phyloP scores from a whole-genome alignment of 495 filamentous ascomycete species.

The Lasiosphaeria hispida region DNA sequence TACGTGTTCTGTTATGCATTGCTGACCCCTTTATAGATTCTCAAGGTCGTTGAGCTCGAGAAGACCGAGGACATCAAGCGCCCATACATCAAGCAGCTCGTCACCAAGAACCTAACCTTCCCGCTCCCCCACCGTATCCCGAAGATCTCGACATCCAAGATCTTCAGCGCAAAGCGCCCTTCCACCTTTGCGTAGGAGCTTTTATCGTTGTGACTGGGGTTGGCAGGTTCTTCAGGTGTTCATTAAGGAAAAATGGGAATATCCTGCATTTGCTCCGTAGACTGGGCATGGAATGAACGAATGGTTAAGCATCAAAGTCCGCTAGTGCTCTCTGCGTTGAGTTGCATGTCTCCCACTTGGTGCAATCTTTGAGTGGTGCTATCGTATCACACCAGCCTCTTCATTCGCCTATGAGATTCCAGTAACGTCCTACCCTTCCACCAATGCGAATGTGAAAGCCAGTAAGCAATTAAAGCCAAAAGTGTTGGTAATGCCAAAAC shows the following conservation, averaged over 20 bases:
- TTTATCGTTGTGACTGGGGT: slow-evolving; percentile 43
- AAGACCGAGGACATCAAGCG: slow-evolving; percentile 90
- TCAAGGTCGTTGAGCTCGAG: slow-evolving; percentile 95
- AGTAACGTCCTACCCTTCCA: too few species aligned
- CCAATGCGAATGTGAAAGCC: too few species aligned
- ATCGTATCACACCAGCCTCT: too few species aligned
- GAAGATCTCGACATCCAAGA: slow-evolving; percentile 74
- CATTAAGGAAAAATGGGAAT: slow-evolving; percentile 50
- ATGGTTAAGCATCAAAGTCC: slow-evolving; percentile 27
- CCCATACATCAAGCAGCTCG: slow-evolving; percentile 98
- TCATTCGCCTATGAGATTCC: too few species aligned
- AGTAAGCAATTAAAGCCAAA: too few species aligned
- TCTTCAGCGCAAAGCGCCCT: slow-evolving; percentile 88
- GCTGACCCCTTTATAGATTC: slow-evolving; percentile 64
- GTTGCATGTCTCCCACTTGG: too few species aligned
- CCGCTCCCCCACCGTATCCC: slow-evolving; percentile 93
- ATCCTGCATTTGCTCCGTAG: slow-evolving; percentile 48
- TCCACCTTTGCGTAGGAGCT: slow-evolving; percentile 71
- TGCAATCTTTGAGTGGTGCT: too few species aligned
- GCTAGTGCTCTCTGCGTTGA: background rate
- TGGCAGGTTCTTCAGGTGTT: slow-evolving; percentile 54
- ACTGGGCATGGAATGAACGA: slow-evolving; percentile 41
- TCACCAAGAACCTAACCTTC: slow-evolving; percentile 93
- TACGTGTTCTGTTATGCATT: background rate
- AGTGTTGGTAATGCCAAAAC: too few species aligned